Conservation (phyloP, 495 filamentous ascomycete genomes). For the Aspergillus sclerotioniger region DNA sequence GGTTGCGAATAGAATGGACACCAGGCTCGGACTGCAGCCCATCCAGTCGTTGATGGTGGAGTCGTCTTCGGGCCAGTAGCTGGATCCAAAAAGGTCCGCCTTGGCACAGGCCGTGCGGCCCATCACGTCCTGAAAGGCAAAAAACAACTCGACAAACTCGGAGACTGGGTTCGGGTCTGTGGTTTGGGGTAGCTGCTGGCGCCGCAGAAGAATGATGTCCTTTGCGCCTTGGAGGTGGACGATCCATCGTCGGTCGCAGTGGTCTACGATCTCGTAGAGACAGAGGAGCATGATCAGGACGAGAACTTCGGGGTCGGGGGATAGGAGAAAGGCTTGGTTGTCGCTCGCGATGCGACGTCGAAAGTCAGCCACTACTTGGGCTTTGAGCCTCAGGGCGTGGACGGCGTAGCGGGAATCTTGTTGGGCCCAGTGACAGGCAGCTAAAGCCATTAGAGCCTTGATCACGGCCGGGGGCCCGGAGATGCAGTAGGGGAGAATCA, state of each 20-base stretch:
- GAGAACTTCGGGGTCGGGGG: conserved; percentile 17
- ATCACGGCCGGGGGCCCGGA: conserved; percentile 3
- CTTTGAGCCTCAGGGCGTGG: conserved; percentile 10
- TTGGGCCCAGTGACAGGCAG: conserved; percentile 18
- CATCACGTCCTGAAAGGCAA: conserved; percentile 29
- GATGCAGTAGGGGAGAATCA: conserved; percentile 16
- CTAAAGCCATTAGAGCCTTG: conserved; percentile 14
- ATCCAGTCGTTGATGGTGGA: conserved; percentile 17
- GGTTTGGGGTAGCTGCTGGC: conserved; percentile 6
- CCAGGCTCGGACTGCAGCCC: conserved; percentile 20
- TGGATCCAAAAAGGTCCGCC: conserved; percentile 21
- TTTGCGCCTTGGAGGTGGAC: conserved; percentile 24
- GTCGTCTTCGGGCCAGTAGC: conserved; percentile 20
- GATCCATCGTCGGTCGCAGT: conserved; percentile 24
- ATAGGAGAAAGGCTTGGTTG: not conserved
- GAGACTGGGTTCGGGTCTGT: not conserved
- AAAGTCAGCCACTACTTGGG: conserved; percentile 7
- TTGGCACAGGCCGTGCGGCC: conserved; percentile 26
- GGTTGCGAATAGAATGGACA: conserved; percentile 17
- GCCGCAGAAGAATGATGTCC: conserved; percentile 22
- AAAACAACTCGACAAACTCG: conserved; percentile 19
- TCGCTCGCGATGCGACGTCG: not conserved
- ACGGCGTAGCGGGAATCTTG: conserved; percentile 9
- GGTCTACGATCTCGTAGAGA: conserved; percentile 25
- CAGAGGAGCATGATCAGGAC: conserved; percentile 25